A percentile compares a stretch with the other conserved stretches of the same genome.
Conservation (phyloP, 2,329 filamentous ascomycete species). For the Penicillium sp. region DNA sequence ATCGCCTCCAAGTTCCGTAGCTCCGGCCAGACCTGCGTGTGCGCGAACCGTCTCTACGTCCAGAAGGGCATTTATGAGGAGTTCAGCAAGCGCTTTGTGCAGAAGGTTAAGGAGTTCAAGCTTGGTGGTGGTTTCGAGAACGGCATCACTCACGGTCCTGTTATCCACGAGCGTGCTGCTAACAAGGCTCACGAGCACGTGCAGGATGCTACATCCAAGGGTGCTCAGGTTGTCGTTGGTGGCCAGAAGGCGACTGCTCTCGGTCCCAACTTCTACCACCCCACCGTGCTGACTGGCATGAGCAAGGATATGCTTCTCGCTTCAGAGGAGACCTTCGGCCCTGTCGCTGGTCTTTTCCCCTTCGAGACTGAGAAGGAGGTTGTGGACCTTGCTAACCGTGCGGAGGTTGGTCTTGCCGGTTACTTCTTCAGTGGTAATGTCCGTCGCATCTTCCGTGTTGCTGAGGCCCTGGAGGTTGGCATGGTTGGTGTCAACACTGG, state of each 20-base stretch:
- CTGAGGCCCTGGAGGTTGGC: conserved; percentile 56
- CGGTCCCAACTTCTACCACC: conserved; percentile 84
- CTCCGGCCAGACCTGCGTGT: conserved; percentile 94
- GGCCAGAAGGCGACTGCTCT: conserved; percentile 73
- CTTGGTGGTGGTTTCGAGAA: conserved; percentile 49
- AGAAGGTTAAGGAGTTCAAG: conserved; percentile 53
- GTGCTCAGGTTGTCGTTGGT: conserved; percentile 72
- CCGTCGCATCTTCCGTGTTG: conserved; percentile 60
- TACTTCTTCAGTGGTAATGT: conserved; percentile 81
- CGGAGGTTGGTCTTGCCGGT: conserved; percentile 85
- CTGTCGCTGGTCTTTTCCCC: conserved; percentile 84
- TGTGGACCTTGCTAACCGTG: conserved; percentile 74
- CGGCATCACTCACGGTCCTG: conserved; percentile 50
- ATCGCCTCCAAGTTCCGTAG: conserved; percentile 89
- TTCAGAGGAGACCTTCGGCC: conserved; percentile 91
- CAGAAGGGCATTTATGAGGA: conserved; percentile 54
- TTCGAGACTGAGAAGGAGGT: conserved; percentile 91
- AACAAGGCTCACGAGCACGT: conserved; percentile 79
- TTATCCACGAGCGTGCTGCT: conserved; percentile 77
- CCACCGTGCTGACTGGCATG: conserved; percentile 87
- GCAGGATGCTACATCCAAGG: conserved; percentile 74
- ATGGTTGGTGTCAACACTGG: conserved; percentile 72
- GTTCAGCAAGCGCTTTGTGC: conserved; percentile 58
- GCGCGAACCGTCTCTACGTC: conserved; percentile 62
- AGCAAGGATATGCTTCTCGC: conserved; percentile 81